Base-by-base conservation (phyloP, 352 stramenopile species). In the Globisporangium cylindrosporum region DNA sequence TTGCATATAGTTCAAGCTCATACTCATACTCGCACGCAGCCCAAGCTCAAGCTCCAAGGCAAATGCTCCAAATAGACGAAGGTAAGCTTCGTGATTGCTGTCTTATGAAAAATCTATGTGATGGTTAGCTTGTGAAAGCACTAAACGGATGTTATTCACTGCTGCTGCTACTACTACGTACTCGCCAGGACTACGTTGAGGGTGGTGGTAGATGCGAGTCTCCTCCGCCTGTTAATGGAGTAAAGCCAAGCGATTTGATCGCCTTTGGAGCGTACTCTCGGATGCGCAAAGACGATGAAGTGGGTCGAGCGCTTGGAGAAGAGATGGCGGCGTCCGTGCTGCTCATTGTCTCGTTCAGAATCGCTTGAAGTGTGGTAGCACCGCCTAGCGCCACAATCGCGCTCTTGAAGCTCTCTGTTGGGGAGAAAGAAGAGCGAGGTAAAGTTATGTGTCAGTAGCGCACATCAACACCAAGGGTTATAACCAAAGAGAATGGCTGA, bases 261-360 rank as follows among this genome's bases (percentile, higher is more conserved):
- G 86, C 84, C 70, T 91, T 91, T 3, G 84, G 84, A 0, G 86
- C 86, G 43, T 91, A 90, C 67, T 94, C 84, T 4, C 84, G 84
- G 68, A 94, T 94, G 32, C 84, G 76, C 72, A 88, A 73, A 14
- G 82, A 85, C 8, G 84, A 92, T 18, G 86, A 92, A 3, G 81
- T 75, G 20, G 81, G 81, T 3, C 80, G 70, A 5, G 59, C 14
- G 22, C 15, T 56, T 7, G 67, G 59, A 63, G 68, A 12, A 3
- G 22, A 7, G 53, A 49, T 24, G 20, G 54, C 49, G 51, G 49
- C 49, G 38, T 63, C 54, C 38, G 25, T 18, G 5, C 32, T 32
- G 38, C 36, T 62, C 36, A 76, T 64, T 12, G 71, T 82, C 34
- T 92, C 84, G 58, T 82, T 89, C 8, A 92, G 67, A 63, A 94